Percentiles rank a stretch among this genome's conserved stretches.
phyloP scores from a whole-genome alignment of 2,329 filamentous ascomycete species.

The Calonectria hongkongensis region DNA sequence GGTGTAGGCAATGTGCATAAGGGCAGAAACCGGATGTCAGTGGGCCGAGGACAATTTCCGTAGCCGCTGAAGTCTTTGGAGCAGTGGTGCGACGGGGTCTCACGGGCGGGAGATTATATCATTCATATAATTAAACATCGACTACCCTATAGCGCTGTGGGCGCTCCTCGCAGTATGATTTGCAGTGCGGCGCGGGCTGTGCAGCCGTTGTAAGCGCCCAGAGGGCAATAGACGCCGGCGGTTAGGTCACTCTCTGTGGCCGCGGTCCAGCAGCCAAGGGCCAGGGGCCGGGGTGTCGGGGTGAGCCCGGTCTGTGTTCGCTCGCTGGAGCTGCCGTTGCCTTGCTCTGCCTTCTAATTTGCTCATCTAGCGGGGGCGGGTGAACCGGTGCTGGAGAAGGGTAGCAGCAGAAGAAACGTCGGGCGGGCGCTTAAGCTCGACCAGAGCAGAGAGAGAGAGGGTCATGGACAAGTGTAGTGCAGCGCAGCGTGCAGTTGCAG shows the following conservation, averaged over 20 bases:
- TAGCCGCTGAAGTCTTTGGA: conserved; percentile 48
- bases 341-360: conserved; percentile 18
- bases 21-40: conserved; percentile 38
- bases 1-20: conserved; percentile 30
- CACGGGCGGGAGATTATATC: conserved; percentile 1
- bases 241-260: conserved; percentile 27
- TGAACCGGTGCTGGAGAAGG: conserved; percentile 20
- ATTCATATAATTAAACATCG: conserved; percentile 19
- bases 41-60: conserved; percentile 52
- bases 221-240: conserved; percentile 35
- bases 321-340: not conserved
- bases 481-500: conserved; percentile 31
- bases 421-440: conserved; percentile 15
- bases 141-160: conserved; percentile 30
- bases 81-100: conserved; percentile 47
- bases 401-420: not conserved
- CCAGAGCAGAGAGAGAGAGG: not conserved
- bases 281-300: conserved; percentile 33
- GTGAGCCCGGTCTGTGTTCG: conserved; percentile 23
- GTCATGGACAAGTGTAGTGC: conserved; percentile 32
- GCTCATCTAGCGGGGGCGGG: conserved; percentile 7
- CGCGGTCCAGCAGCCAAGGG: conserved; percentile 20
- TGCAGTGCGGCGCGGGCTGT: conserved; percentile 12
- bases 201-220: conserved; percentile 35
- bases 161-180: conserved; percentile 8